Conservation (phyloP, 495 filamentous ascomycete genomes). For the Penicillium parvum region DNA sequence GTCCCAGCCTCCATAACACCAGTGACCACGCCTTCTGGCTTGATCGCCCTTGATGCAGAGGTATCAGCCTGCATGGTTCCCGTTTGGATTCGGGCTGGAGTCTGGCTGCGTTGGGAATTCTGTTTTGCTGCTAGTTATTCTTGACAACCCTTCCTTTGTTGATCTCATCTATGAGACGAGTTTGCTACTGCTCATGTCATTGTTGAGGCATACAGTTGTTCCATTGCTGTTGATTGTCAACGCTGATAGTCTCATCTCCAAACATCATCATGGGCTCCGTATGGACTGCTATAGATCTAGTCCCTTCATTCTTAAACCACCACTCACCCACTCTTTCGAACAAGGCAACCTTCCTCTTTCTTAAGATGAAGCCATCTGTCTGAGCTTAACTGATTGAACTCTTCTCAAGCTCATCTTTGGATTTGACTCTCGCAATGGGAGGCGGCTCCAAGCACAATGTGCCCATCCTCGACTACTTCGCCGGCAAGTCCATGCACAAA, state of each 20-base stretch:
- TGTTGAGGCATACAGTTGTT: no score
- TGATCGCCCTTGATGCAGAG: not conserved
- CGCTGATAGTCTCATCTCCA: not conserved
- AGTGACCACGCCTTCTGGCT: slow-evolving; percentile 2
- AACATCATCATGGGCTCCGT: not conserved
- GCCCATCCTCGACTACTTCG: not conserved
- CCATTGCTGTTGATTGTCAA: no score
- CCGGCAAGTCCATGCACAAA: not conserved
- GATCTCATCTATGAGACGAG: not conserved
- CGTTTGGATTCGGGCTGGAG: slow-evolving; percentile 1
- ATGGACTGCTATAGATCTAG: not conserved
- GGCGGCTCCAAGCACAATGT: not conserved
- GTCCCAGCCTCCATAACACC: slow-evolving; percentile 4
- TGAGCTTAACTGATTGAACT: not conserved
- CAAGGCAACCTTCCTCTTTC: slow-evolving; percentile 3
- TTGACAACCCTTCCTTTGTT: slow-evolving; percentile 2
- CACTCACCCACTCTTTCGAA: not conserved
- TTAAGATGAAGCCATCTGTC: not conserved
- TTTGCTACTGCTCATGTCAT: not conserved
- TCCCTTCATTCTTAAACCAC: slow-evolving; percentile 5
- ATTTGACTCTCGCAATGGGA: not conserved
- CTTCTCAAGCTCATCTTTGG: not conserved
- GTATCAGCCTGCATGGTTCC: slow-evolving; percentile 1
- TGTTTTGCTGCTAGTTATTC: slow-evolving; percentile 7
- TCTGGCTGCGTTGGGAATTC: slow-evolving; percentile 5